Base-by-base conservation (phyloP, 768 basidiomycete species). In the Boletellus emodensis region DNA sequence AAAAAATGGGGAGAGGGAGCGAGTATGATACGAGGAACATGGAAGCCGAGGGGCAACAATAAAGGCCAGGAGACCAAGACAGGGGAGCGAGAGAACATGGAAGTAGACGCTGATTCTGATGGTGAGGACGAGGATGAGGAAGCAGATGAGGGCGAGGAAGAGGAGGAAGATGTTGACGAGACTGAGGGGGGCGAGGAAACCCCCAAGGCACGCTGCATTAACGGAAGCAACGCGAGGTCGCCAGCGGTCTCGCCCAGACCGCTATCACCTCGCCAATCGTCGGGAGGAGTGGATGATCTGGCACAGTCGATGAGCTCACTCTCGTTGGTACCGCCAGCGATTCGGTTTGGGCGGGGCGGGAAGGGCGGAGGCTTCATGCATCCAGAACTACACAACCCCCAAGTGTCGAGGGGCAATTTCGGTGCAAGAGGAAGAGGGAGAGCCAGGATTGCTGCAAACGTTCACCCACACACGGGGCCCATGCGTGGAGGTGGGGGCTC, bases 1-100 rank as follows among this genome's bases (percentile, higher is more conserved):
- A 80, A 81, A 64, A 80, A 73, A 60, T 92, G 89, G 87, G 90
- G 90, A 10, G 87, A 88, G 51, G 90, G 90, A 6, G 90, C 81
- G 5, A 90, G 87, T 57, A 74, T 93, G 71, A 73, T 92, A 46
- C 76, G 90, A 35, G 79, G 79, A 11, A 72, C 79, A 49, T 93
- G 90, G 90, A 87, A 81, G 44, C 59, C 72, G 5, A 71, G 81
- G 30, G 71, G 72, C 1, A 54, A 55, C 9, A 45, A 51, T 37
- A 14, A 53, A 49, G 46, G 53, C 32, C 55, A 61, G 5, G 63
- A 49, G 15, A 48, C 26, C 28, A 28, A 42, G 11, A 48, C 34
- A 8, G 45, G 47, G 14, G 53, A 52, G 20, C 57, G 22, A 36
- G 60, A 49, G 35, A 58, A 53, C 14, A 64, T 61, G 46, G 66